Percentiles rank a stretch among this genome's conserved stretches.
Evolutionary conservation across 2,329 filamentous ascomycete genomes (phyloP).

Genomic region (Endothia cerciana): DNA sequence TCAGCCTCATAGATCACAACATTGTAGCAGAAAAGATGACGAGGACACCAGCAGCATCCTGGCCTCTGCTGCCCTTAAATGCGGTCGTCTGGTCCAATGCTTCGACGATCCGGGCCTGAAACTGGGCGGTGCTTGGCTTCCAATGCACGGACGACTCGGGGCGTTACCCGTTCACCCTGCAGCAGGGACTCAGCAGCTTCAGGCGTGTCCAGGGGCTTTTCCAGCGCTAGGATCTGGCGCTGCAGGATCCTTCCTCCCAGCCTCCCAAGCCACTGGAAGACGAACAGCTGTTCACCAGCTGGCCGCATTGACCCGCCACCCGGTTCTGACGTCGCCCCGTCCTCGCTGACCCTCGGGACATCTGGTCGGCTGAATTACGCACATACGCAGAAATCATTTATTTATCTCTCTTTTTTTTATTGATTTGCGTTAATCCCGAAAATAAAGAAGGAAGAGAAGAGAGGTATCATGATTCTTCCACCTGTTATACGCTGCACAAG

Average conservation of each 20-base stretch:
- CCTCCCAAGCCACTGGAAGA: neutral
- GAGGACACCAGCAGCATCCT: neutral
- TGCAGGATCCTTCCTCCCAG: too few relatives aligned
- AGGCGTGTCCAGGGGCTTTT: neutral
- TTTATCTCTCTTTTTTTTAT: too few relatives aligned
- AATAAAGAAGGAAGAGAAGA: too few relatives aligned
- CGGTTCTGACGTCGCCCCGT: neutral
- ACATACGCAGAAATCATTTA: too few relatives aligned
- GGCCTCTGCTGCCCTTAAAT: neutral
- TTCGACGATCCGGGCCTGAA: slow-evolving; percentile 1
- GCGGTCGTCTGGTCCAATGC: slow-evolving; percentile 1
- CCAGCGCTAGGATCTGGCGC: too few relatives aligned
- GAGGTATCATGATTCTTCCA: too few relatives aligned
- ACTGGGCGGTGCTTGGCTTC: neutral
- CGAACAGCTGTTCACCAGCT: neutral
- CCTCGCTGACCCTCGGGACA: neutral
- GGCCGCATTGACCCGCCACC: neutral
- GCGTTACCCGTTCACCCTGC: neutral
- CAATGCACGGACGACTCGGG: neutral
- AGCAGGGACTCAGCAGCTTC: neutral
- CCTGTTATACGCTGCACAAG: neutral
- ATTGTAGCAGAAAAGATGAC: neutral
- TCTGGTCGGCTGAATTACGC: neutral
- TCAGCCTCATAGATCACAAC: neutral
- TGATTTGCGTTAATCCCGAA: too few relatives aligned